Conservation (phyloP, 768 basidiomycete species). For the Leccinum disarticulatum region DNA sequence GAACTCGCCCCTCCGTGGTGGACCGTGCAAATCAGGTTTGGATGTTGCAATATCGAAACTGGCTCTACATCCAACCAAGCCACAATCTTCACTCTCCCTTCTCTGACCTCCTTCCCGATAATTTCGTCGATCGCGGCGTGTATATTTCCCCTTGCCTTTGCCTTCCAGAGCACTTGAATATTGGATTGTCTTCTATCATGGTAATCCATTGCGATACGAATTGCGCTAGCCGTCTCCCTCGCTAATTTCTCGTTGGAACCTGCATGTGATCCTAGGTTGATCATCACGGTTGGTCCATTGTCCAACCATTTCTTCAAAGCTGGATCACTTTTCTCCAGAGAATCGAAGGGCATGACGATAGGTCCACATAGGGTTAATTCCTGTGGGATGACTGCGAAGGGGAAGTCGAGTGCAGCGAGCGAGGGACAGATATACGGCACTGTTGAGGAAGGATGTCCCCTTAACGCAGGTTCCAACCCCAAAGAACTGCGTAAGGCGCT, state of each 20-base stretch:
- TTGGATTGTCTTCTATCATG: not conserved
- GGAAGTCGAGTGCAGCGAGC: constrained; percentile 4
- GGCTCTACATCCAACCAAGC: constrained; percentile 16
- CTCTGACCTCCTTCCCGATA: constrained; percentile 4
- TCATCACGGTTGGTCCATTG: too few relatives aligned
- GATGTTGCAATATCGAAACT: constrained; percentile 9
- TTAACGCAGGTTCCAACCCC: not conserved
- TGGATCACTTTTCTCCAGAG: too few relatives aligned
- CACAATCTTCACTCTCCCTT: constrained; percentile 8
- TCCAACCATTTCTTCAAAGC: too few relatives aligned
- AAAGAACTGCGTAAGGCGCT: not conserved
- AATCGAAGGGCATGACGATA: not conserved
- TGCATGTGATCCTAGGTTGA: constrained; percentile 8
- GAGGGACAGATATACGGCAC: constrained; percentile 5
- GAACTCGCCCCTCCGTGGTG: constrained; percentile 10
- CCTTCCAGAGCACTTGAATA: constrained; percentile 33
- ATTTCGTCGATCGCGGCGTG: not conserved
- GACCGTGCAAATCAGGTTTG: constrained; percentile 1
- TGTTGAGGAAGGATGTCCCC: not conserved
- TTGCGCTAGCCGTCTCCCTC: constrained; percentile 6
- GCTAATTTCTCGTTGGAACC: not conserved
- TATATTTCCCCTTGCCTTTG: not conserved
- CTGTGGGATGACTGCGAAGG: constrained; percentile 5
- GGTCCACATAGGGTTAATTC: constrained; percentile 10
- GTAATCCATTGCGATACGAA: constrained; percentile 9